Evolutionary conservation across 495 filamentous ascomycete genomes (phyloP).

Genomic region (Tetracladium marchalianum): DNA sequence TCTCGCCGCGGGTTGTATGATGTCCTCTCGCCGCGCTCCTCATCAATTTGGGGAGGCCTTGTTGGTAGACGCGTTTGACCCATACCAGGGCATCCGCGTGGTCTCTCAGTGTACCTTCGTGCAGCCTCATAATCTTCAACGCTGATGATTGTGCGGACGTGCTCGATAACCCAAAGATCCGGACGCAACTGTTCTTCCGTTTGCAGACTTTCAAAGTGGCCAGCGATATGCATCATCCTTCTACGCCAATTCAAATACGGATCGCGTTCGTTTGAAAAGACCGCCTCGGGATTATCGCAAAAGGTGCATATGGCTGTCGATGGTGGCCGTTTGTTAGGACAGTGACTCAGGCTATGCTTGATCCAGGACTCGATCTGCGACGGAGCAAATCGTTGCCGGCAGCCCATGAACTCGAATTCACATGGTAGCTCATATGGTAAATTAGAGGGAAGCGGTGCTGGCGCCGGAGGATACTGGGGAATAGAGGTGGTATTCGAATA

Average conservation of each 20-base stretch:
- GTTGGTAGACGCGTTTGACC: too few relatives aligned
- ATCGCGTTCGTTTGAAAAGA: conserved; percentile 1
- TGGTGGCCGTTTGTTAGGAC: conserved; percentile 22
- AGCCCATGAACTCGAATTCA: conserved; percentile 9
- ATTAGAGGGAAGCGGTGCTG: not conserved
- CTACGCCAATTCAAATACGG: conserved; percentile 5
- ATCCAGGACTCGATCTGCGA: conserved; percentile 32
- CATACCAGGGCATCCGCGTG: not conserved
- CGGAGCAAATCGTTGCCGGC: conserved; percentile 19
- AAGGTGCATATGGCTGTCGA: conserved; percentile 32
- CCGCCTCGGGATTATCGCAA: conserved; percentile 25
- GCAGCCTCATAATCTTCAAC: conserved; percentile 3
- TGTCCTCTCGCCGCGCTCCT: too few relatives aligned
- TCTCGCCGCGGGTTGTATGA: too few relatives aligned
- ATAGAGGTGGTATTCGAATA: not conserved
- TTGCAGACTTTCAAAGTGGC: conserved; percentile 22
- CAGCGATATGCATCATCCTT: conserved; percentile 35
- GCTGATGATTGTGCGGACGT: conserved; percentile 2
- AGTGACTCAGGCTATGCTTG: conserved; percentile 27
- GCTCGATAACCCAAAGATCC: conserved; percentile 24
- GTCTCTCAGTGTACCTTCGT: conserved; percentile 9
- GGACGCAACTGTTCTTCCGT: conserved; percentile 23
- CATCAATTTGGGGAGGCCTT: too few relatives aligned
- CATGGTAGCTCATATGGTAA: conserved; percentile 10
- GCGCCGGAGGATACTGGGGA: not conserved